Evolutionary conservation across 1,139 yeast genomes (phyloP).

Genomic region (Saccharomyces hybrid): DNA sequence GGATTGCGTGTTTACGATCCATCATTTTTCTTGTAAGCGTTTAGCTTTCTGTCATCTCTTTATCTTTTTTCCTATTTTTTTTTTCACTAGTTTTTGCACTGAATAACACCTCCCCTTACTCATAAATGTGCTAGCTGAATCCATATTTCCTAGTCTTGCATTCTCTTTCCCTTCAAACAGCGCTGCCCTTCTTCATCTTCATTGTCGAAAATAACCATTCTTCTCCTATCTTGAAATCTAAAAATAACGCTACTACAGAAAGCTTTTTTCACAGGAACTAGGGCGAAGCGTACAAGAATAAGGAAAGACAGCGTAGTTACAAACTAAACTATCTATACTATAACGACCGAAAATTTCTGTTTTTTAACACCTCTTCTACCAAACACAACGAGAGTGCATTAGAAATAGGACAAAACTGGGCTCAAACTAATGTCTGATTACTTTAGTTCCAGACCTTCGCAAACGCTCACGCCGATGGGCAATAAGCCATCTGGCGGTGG

Average conservation of each 20-base stretch:
- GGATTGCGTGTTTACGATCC: not conserved
- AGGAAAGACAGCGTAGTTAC: not conserved
- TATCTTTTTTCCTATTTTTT: not conserved
- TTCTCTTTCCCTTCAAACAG: not conserved
- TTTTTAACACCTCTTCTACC: not conserved
- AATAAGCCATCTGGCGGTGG: not conserved
- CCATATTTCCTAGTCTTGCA: not conserved
- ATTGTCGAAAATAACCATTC: not conserved
- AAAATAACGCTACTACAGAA: not conserved
- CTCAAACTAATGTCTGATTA: constrained; percentile 17
- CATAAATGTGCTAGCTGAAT: not conserved
- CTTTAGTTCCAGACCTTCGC: constrained; percentile 15
- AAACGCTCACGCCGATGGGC: not conserved
- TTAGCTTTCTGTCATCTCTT: not conserved
- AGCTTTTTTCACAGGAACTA: not conserved
- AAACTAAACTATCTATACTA: not conserved
- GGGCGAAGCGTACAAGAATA: not conserved
- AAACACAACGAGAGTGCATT: not conserved
- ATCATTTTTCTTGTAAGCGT: not conserved
- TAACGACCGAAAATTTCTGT: not conserved
- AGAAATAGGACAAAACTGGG: not conserved
- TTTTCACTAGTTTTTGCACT: not conserved
- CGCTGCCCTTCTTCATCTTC: not conserved
- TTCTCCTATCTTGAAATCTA: constrained; percentile 1
- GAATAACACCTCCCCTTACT: not conserved